A percentile compares a stretch with the other conserved stretches of the same genome.
Conservation (phyloP, 139 green algal species). For the Yamagishiella unicocca region DNA sequence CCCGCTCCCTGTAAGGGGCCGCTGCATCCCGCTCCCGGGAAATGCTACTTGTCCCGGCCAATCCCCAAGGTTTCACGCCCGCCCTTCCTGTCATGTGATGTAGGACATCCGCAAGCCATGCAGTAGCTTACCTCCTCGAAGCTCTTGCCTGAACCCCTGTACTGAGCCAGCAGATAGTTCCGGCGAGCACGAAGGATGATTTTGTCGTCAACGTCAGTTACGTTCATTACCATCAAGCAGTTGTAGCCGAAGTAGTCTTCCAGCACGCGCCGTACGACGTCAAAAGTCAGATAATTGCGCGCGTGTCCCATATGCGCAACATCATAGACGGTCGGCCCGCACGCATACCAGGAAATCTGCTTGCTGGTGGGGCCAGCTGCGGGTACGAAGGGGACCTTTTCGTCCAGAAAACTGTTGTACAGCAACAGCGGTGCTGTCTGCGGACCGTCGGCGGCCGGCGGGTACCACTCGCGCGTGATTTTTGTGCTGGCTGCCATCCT, state of each 20-base stretch:
- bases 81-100: no score
- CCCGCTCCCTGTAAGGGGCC: no score
- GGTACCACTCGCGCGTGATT: slow-evolving; percentile 54
- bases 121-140: slow-evolving; percentile 52
- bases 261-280: slow-evolving; percentile 96
- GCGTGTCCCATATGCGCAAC: slow-evolving; percentile 95
- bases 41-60: no score
- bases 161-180: slow-evolving; percentile 90
- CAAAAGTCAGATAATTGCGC: slow-evolving; percentile 98
- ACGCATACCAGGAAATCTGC: slow-evolving; percentile 94
- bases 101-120: no score
- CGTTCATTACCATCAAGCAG: slow-evolving; percentile 96
- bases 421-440: slow-evolving; percentile 64
- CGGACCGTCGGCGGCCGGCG: slow-evolving; percentile 27
- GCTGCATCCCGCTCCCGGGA: no score
- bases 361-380: slow-evolving; percentile 70
- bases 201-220: slow-evolving; percentile 99
- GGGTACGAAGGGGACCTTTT: slow-evolving; percentile 91
- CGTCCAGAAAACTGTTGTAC: slow-evolving; percentile 89
- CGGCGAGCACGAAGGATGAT: slow-evolving; percentile 95
- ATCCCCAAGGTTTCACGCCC: no score
- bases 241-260: slow-evolving; percentile 98
- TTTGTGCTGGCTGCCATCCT: slow-evolving; percentile 15
- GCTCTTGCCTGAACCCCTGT: slow-evolving; percentile 53
- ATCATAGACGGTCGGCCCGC: slow-evolving; percentile 98